Evolutionary conservation across 345 rosid species (phyloP).

Genomic region (Eucalyptus cloeziana): DNA sequence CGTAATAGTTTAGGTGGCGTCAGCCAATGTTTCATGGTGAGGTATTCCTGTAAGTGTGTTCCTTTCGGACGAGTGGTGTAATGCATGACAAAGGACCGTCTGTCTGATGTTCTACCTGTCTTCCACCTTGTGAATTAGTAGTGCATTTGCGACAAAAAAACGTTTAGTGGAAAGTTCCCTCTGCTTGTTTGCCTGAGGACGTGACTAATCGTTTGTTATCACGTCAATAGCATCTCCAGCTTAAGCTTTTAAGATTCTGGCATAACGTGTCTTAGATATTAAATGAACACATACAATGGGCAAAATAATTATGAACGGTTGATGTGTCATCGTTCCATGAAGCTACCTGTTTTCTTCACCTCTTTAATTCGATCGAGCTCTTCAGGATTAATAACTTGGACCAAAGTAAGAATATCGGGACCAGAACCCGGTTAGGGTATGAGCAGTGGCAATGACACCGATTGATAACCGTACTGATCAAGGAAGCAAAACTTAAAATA

Average conservation of each 20-base stretch:
- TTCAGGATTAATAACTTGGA: not conserved
- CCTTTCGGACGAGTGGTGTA: not conserved
- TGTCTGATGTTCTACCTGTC: not conserved
- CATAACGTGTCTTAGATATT: not conserved
- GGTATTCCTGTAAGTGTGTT: not conserved
- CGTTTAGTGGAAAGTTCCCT: not conserved
- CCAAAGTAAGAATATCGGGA: not conserved
- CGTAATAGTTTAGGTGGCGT: not conserved
- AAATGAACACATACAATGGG: not conserved
- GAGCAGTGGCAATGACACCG: not conserved
- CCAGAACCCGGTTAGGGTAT: not conserved
- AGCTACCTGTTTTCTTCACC: not conserved
- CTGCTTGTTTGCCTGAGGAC: not conserved
- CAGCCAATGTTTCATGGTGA: not conserved
- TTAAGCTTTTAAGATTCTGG: not conserved
- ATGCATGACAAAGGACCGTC: not conserved
- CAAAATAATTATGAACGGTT: not conserved
- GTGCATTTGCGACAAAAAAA: not conserved
- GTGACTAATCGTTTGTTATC: not conserved
- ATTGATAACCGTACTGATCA: not conserved
- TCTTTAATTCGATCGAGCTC: not conserved
- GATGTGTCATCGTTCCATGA: not conserved
- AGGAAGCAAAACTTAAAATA: not conserved
- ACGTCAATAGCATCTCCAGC: too few relatives aligned
- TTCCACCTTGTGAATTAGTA: not conserved